Conservation (phyloP, 2,329 filamentous ascomycete species). For the Bipolaris oryzae region DNA sequence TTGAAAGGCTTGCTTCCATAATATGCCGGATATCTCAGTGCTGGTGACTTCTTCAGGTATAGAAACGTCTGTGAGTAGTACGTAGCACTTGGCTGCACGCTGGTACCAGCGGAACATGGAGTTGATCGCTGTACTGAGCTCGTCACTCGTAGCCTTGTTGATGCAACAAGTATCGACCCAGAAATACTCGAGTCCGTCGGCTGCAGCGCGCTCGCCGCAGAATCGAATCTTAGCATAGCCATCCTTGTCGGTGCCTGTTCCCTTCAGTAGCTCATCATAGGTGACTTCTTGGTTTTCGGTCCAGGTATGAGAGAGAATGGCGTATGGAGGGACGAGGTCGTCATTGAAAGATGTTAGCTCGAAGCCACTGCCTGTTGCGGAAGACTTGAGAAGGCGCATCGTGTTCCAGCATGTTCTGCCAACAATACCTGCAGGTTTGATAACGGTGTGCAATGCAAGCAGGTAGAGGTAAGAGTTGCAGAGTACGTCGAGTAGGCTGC, state of each 20-base stretch:
- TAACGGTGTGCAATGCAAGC: conserved; percentile 7
- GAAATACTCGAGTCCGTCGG: conserved; percentile 11
- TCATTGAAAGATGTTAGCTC: conserved; percentile 20
- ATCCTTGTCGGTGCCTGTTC: conserved; percentile 17
- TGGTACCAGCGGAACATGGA: conserved; percentile 14
- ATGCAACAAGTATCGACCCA: too few species aligned
- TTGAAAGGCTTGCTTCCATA: conserved; percentile 15
- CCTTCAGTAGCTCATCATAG: conserved; percentile 21
- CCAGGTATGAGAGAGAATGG: conserved; percentile 32
- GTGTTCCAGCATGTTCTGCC: conserved; percentile 3
- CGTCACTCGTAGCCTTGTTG: background rate
- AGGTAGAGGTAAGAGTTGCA: conserved; percentile 7
- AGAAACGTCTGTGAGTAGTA: conserved; percentile 22
- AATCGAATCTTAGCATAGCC: conserved; percentile 22
- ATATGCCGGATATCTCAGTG: conserved; percentile 14
- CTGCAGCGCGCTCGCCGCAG: conserved; percentile 15
- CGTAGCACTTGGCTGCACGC: conserved; percentile 13
- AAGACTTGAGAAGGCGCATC: conserved; percentile 28
- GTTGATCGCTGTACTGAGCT: conserved; percentile 12
- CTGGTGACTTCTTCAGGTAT: conserved; percentile 9
- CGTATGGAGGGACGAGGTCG: conserved; percentile 21
- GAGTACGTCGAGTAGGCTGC: conserved; percentile 1
- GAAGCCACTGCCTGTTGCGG: conserved; percentile 18
- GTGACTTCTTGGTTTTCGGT: conserved; percentile 23
- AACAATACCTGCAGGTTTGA: conserved; percentile 11